Conservation (phyloP, 2,329 filamentous ascomycete species). For the Mollisia scopiformis region DNA sequence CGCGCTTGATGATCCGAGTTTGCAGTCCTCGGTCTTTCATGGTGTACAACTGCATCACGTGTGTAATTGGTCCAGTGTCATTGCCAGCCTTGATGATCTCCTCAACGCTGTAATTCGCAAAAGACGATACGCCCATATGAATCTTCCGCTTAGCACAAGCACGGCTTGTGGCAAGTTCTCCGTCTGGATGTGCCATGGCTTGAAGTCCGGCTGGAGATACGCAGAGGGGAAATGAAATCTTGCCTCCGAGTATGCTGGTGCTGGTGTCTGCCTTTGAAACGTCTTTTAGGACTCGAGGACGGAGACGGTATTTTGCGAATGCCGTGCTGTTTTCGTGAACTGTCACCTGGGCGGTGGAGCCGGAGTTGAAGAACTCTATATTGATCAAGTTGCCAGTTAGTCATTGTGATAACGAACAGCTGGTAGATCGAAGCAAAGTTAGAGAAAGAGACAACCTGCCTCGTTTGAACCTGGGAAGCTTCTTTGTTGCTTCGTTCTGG, state of each 20-base stretch:
- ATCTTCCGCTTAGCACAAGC: conserved; percentile 51
- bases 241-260: conserved; percentile 47
- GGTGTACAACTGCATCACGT: conserved; percentile 56
- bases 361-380: conserved; percentile 48
- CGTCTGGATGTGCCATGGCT: conserved; percentile 52
- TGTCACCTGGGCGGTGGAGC: conserved; percentile 53
- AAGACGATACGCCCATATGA: conserved; percentile 43
- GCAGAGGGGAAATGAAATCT: conserved; percentile 45
- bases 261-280: conserved; percentile 42
- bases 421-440: background rate
- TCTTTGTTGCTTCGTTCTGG: conserved; percentile 14
- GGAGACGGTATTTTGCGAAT: conserved; percentile 53
- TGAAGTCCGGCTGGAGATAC: conserved; percentile 50
- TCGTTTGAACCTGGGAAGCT: conserved; percentile 10
- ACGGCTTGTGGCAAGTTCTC: conserved; percentile 53
- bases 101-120: conserved; percentile 46
- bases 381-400: background rate
- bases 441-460: background rate
- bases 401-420: background rate
- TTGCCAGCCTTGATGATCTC: conserved; percentile 44
- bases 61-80: conserved; percentile 41
- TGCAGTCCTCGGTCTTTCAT: conserved; percentile 48
- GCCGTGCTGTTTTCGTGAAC: conserved; percentile 57
- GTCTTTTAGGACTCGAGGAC: conserved; percentile 48
- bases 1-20: conserved; percentile 23